phyloP scores from a whole-genome alignment of 192 early-diverging fungal genomes.

The Irineochytrium annulatum region DNA sequence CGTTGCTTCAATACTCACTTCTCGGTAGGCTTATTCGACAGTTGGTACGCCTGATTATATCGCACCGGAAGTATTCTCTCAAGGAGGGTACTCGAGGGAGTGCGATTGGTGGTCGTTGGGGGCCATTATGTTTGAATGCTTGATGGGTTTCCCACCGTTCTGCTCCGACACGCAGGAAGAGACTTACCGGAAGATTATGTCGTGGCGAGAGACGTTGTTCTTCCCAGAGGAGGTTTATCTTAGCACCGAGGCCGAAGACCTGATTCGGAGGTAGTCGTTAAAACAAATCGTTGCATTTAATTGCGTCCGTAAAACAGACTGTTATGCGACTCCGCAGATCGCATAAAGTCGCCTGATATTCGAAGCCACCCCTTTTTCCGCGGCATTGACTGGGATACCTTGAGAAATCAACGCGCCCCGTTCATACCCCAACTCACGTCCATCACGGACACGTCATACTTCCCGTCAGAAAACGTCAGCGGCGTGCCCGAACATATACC shows the following conservation, averaged over 20 bases:
- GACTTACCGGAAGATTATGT: slow-evolving; percentile 97
- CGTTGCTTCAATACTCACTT: neutral
- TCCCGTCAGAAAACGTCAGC: slow-evolving; percentile 86
- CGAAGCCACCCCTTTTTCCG: slow-evolving; percentile 92
- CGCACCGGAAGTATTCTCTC: slow-evolving; percentile 73
- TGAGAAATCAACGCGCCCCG: slow-evolving; percentile 81
- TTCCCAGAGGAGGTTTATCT: slow-evolving; percentile 93
- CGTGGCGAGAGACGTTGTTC: slow-evolving; percentile 85
- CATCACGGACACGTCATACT: slow-evolving; percentile 98
- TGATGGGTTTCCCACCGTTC: slow-evolving; percentile 98
- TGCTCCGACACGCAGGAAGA: slow-evolving; percentile 93
- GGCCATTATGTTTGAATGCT: slow-evolving; percentile 99
- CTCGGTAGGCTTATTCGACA: slow-evolving; percentile 80
- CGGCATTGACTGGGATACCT: slow-evolving; percentile 84
- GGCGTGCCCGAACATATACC: slow-evolving; percentile 41
- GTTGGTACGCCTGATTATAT: slow-evolving; percentile 99
- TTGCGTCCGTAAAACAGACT: slow-evolving; percentile 28
- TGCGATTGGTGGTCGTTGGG: slow-evolving; percentile 99
- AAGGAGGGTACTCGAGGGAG: slow-evolving; percentile 85
- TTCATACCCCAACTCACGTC: slow-evolving; percentile 86
- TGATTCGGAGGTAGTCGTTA: slow-evolving; percentile 70
- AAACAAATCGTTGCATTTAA: neutral
- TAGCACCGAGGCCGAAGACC: slow-evolving; percentile 84
- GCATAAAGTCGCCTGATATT: slow-evolving; percentile 83
- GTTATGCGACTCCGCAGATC: slow-evolving; percentile 79